Percentiles rank a stretch among this genome's conserved stretches.
Evolutionary conservation across 208 protist genomes (phyloP).

Genomic region (Wallacemonas sp.): DNA sequence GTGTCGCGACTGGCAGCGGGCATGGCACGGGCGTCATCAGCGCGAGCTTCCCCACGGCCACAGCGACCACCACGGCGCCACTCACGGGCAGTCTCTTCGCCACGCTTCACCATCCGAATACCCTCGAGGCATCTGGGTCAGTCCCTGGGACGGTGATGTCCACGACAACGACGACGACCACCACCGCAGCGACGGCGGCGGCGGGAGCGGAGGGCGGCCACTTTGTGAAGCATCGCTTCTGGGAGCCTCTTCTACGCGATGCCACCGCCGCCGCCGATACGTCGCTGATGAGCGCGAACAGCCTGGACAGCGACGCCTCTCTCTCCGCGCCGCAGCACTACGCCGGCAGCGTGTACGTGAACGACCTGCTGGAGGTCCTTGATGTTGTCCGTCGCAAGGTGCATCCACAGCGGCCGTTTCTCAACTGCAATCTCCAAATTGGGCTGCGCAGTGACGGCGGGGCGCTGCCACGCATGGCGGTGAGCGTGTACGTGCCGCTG

Average conservation of each 20-base stretch:
- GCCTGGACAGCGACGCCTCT: background rate
- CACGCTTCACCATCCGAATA: too few relatives aligned
- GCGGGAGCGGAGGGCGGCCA: background rate
- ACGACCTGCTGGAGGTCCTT: conserved; percentile 29
- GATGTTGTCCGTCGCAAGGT: conserved; percentile 35
- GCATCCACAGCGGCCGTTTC: conserved; percentile 52
- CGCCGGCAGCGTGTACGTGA: conserved; percentile 21
- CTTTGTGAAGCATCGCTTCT: conserved; percentile 25
- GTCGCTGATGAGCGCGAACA: background rate
- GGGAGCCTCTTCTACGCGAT: conserved; percentile 24
- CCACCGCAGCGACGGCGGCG: too few relatives aligned
- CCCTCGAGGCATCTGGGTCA: too few relatives aligned
- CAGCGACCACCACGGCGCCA: too few relatives aligned
- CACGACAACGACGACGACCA: too few relatives aligned
- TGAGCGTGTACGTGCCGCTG: conserved; percentile 66
- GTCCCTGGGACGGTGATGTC: too few relatives aligned
- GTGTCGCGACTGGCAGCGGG: too few relatives aligned
- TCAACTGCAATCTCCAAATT: conserved; percentile 44
- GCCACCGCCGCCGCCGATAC: conserved; percentile 2
- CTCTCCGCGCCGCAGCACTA: background rate
- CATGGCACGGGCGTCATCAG: too few relatives aligned
- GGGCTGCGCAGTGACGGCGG: conserved; percentile 30
- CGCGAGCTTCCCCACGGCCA: too few relatives aligned
- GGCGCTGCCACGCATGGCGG: conserved; percentile 56
- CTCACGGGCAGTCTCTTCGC: too few relatives aligned